Evolutionary conservation across 2,329 filamentous ascomycete species (phyloP).

Genomic region (Aspergillus awamori): DNA sequence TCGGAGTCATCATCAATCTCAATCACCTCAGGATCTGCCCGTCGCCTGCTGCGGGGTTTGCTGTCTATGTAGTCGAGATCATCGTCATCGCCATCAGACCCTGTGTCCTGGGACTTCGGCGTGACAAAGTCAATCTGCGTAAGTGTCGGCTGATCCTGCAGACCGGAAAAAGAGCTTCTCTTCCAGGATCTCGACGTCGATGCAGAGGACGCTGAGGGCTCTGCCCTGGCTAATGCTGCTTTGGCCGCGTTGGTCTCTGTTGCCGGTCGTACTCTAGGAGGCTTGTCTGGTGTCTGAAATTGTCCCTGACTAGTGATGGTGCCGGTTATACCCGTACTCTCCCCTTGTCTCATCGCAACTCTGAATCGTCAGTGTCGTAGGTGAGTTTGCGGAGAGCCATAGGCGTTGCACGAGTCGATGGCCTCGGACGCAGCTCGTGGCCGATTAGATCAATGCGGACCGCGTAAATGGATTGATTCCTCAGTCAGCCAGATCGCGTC

Average conservation of each 20-base stretch:
- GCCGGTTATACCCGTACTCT: conserved; percentile 18
- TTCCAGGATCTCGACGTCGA: conserved; percentile 26
- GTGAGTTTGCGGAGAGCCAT: conserved; percentile 16
- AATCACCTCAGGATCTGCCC: conserved; percentile 24
- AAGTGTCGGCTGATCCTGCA: conserved; percentile 41
- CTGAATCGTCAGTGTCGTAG: conserved; percentile 4
- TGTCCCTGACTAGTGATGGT: conserved; percentile 20
- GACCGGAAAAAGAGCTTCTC: conserved; percentile 21
- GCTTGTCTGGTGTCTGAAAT: conserved; percentile 28
- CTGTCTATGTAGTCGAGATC: conserved; percentile 37
- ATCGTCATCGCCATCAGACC: conserved; percentile 25
- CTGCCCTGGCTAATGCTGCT: conserved; percentile 17
- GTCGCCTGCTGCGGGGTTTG: not conserved
- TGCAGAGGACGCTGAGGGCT: conserved; percentile 20
- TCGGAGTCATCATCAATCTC: conserved; percentile 30
- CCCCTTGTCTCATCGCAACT: conserved; percentile 35
- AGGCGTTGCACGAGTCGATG: conserved; percentile 7
- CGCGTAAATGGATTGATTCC: conserved; percentile 9
- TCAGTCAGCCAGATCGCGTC: conserved; percentile 13
- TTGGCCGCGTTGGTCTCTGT: conserved; percentile 23
- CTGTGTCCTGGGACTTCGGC: conserved; percentile 20
- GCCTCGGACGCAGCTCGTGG: not conserved
- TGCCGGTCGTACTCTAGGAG: conserved; percentile 13
- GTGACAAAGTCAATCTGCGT: conserved; percentile 47
- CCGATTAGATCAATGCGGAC: not conserved